Conservation (phyloP, 2,329 filamentous ascomycete species). For the Chrysosporium keratinophilum region DNA sequence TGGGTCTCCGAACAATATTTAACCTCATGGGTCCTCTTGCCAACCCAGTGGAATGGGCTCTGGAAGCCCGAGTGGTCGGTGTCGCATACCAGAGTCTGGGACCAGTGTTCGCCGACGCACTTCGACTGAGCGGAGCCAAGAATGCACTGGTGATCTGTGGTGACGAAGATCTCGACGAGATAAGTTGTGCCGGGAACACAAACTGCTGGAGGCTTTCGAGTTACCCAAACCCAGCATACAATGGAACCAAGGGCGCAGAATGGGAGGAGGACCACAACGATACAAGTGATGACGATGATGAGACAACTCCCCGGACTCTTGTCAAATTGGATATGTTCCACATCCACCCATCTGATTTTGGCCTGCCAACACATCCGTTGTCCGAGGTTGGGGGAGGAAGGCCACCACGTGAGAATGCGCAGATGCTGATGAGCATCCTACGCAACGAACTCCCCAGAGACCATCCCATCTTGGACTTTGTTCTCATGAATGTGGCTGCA, state of each 20-base stretch:
- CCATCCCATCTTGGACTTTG: constrained; percentile 83
- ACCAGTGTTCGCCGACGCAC: constrained; percentile 75
- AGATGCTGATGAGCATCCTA: constrained; percentile 68
- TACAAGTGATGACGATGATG: constrained; percentile 27
- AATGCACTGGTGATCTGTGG: constrained; percentile 91
- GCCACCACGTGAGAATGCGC: constrained; percentile 75
- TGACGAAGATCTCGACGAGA: constrained; percentile 87
- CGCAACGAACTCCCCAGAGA: constrained; percentile 60
- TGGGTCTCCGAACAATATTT: constrained; percentile 95
- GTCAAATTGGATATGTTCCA: constrained; percentile 65
- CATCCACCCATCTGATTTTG: constrained; percentile 76
- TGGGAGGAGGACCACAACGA: constrained; percentile 31
- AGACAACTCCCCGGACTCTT: constrained; percentile 33
- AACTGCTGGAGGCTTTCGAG: constrained; percentile 74
- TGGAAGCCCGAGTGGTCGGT: constrained; percentile 88
- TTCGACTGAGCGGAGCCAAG: constrained; percentile 61
- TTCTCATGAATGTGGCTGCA: constrained; percentile 85
- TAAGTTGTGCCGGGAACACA: constrained; percentile 80
- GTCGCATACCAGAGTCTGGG: constrained; percentile 82
- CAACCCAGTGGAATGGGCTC: constrained; percentile 72
- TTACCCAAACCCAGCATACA: constrained; percentile 38
- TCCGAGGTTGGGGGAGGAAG: constrained; percentile 72
- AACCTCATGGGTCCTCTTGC: constrained; percentile 88
- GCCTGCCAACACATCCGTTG: constrained; percentile 63
- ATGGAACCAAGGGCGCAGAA: constrained; percentile 19